Conservation (phyloP, 495 filamentous ascomycete genomes). For the Aspergillus asperescens region DNA sequence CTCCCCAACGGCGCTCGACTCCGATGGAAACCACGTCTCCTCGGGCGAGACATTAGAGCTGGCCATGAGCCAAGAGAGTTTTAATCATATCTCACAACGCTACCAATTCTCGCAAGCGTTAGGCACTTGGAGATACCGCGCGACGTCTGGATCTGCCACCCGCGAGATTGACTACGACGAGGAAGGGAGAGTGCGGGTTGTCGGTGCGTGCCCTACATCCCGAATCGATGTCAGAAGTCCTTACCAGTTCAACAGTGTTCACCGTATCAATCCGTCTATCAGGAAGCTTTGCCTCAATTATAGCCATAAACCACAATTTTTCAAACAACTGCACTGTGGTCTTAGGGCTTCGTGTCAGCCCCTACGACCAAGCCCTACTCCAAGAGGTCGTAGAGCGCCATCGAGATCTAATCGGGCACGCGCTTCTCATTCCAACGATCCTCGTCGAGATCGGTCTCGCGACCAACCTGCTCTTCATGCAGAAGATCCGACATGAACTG, state of each 20-base stretch:
- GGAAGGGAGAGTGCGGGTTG: background rate
- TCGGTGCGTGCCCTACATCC: background rate
- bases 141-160: background rate
- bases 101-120: background rate
- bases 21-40: background rate
- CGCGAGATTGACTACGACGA: constrained; percentile 5
- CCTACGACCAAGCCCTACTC: constrained; percentile 8
- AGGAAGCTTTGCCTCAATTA: constrained; percentile 10
- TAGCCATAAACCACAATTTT: constrained; percentile 6
- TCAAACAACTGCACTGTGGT: background rate
- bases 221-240: background rate
- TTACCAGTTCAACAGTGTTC: background rate
- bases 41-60: constrained; percentile 3
- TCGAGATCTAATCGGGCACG: constrained; percentile 5
- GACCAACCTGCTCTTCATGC: constrained; percentile 7
- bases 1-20: background rate
- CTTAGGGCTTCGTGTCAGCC: constrained; percentile 2
- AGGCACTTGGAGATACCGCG: constrained; percentile 3
- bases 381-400: background rate
- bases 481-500: constrained; percentile 11
- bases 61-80: background rate
- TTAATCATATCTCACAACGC: background rate
- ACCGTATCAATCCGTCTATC: constrained; percentile 6
- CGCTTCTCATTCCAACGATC: constrained; percentile 4
- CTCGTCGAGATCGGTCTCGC: constrained; percentile 6